Conservation (phyloP, 1,139 yeast genomes). For the Zygosaccharomyces pseudobailii region DNA sequence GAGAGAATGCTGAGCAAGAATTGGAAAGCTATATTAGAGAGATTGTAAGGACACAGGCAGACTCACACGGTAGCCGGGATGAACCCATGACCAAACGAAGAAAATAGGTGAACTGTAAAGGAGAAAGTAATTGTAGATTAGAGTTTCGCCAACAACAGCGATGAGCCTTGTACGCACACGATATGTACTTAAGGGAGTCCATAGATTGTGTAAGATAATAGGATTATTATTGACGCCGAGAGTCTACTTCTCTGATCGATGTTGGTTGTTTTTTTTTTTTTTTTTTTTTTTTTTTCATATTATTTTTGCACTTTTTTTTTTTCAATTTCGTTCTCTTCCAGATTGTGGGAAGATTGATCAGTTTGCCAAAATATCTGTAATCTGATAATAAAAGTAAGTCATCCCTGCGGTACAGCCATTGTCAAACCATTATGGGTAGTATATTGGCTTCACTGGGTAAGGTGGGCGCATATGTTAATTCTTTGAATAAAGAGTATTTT, state of each 20-base stretch:
- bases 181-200: no score
- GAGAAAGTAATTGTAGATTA: not conserved
- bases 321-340: not conserved
- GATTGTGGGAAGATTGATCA: not conserved
- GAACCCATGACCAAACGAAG: conserved; percentile 29
- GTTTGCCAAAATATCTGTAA: not conserved
- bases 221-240: no score
- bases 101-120: conserved; percentile 11
- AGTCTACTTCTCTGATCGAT: not conserved
- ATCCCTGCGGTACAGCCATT: not conserved
- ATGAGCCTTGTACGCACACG: no score
- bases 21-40: conserved; percentile 62
- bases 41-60: conserved; percentile 47
- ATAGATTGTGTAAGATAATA: no score
- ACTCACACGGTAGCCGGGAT: conserved; percentile 8
- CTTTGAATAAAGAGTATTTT: conserved; percentile 34
- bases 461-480: conserved; percentile 17
- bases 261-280: not conserved
- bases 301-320: not conserved
- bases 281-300: not conserved
- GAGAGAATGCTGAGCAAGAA: conserved; percentile 76
- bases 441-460: conserved; percentile 17
- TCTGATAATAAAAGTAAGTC: not conserved
- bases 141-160: not conserved
- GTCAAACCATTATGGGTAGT: conserved; percentile 14